phyloP scores from a whole-genome alignment of 2,329 filamentous ascomycete genomes.

The Cordyceps cateniannulata region DNA sequence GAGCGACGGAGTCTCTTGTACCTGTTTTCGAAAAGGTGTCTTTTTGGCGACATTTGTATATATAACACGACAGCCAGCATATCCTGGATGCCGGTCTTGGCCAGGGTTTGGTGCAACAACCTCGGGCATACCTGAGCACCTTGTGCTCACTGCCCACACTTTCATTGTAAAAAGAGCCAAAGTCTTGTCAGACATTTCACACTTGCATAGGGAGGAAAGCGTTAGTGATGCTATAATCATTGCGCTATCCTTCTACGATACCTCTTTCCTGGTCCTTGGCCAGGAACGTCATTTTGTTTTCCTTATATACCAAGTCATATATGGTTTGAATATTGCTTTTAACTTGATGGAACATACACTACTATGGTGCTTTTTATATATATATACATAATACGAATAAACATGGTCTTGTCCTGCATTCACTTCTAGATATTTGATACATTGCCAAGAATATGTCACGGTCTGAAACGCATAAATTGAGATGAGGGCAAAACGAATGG shows the following conservation, averaged over 20 bases:
- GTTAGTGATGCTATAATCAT: background rate
- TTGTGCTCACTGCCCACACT: background rate
- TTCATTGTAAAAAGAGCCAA: background rate
- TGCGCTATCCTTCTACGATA: background rate
- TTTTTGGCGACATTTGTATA: conserved; percentile 2
- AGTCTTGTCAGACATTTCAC: background rate
- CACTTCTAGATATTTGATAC: background rate
- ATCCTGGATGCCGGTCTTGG: background rate
- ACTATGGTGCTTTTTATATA: background rate
- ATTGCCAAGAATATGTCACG: background rate
- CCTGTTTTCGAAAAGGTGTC: background rate
- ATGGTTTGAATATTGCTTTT: background rate
- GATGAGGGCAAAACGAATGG: background rate
- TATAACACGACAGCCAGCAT: background rate
- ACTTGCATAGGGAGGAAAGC: background rate
- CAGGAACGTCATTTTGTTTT: background rate
- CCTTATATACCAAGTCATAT: background rate
- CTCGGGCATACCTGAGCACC: background rate
- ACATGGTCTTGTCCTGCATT: background rate
- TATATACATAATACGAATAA: background rate
- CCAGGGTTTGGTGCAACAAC: background rate
- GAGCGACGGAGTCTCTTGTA: conserved; percentile 3
- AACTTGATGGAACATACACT: background rate
- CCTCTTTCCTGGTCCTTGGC: background rate
- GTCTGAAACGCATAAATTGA: background rate